These are phyloP conservation scores for Bipolaris zeicola DNA, from an alignment of 2,329 filamentous ascomycete species.

Conservation along the genomic window DNA sequence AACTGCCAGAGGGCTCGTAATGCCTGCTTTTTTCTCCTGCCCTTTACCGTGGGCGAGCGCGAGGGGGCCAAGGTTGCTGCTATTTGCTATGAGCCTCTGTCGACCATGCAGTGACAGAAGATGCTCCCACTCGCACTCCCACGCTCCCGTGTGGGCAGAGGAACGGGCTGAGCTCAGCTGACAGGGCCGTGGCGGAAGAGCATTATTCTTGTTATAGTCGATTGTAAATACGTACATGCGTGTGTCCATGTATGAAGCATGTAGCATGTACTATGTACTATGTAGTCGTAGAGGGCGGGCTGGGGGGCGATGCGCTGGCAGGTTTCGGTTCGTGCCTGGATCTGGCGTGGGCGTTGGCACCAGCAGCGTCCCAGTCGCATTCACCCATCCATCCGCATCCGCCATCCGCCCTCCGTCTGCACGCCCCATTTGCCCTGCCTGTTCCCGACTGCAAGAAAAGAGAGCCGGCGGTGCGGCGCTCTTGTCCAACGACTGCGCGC, in stretches of 20 bases:
- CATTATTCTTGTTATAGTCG: no score
- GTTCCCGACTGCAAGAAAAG: constrained; percentile 24
- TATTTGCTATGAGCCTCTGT: neutral
- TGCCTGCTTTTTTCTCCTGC: neutral
- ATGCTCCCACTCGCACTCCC: neutral
- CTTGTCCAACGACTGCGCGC: constrained; percentile 39
- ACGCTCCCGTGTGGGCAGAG: neutral
- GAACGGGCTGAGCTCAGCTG: constrained; percentile 5
- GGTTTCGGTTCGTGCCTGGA: constrained; percentile 23
- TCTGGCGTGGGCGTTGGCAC: constrained; percentile 6
- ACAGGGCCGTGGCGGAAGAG: neutral
- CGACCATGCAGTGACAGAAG: neutral
- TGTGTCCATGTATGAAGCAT: no score
- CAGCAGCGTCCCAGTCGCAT: constrained; percentile 12
- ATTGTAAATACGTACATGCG: no score
- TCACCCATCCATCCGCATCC: constrained; percentile 13
- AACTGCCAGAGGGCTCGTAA: neutral
- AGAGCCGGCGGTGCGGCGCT: constrained; percentile 24
- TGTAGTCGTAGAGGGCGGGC: neutral
- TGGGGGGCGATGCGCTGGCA: constrained; percentile 28
- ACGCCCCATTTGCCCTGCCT: constrained; percentile 12
- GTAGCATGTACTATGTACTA: no score
- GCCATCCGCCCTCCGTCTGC: constrained; percentile 17
- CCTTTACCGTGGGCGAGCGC: neutral
- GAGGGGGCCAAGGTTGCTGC: neutral